phyloP scores from a whole-genome alignment of 2,329 filamentous ascomycete genomes.

The Exophiala dermatitidis region DNA sequence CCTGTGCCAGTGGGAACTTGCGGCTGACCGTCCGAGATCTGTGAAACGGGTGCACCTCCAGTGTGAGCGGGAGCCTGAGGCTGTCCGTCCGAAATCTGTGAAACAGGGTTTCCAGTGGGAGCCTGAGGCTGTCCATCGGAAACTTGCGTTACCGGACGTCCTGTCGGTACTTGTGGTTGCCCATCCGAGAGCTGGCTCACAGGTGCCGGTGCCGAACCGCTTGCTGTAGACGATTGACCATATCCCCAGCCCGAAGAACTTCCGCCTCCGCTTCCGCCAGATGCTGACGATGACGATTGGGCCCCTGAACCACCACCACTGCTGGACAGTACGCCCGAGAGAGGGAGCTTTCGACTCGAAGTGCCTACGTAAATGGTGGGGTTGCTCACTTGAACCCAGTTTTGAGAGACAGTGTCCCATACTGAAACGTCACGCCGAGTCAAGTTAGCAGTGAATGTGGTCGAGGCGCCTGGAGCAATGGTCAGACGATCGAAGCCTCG shows the following conservation, averaged over 20 bases:
- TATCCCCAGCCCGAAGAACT: background rate
- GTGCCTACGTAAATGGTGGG: conserved; percentile 53
- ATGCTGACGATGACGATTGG: background rate
- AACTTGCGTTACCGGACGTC: no score
- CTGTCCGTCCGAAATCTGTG: no score
- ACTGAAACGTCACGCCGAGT: conserved; percentile 77
- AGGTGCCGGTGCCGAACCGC: no score
- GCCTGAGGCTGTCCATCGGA: no score
- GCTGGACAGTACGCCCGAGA: conserved; percentile 36
- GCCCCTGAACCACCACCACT: conserved; percentile 3
- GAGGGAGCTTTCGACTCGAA: conserved; percentile 51
- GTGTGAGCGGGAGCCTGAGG: no score
- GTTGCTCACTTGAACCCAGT: conserved; percentile 64
- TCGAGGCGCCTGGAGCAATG: conserved; percentile 61
- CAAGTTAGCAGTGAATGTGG: conserved; percentile 60
- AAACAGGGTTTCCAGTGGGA: no score
- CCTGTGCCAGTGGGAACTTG: conserved; percentile 3
- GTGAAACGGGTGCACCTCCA: conserved; percentile 1
- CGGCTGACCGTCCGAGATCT: conserved; percentile 21
- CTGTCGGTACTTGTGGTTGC: no score
- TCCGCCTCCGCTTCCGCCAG: background rate
- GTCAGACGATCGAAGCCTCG: conserved; percentile 73
- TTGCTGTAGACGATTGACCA: no score
- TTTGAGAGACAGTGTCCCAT: conserved; percentile 72
- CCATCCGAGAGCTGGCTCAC: no score